Evolutionary conservation across 495 filamentous ascomycete genomes (phyloP).

Genomic region (Penicillium bialowiezense): DNA sequence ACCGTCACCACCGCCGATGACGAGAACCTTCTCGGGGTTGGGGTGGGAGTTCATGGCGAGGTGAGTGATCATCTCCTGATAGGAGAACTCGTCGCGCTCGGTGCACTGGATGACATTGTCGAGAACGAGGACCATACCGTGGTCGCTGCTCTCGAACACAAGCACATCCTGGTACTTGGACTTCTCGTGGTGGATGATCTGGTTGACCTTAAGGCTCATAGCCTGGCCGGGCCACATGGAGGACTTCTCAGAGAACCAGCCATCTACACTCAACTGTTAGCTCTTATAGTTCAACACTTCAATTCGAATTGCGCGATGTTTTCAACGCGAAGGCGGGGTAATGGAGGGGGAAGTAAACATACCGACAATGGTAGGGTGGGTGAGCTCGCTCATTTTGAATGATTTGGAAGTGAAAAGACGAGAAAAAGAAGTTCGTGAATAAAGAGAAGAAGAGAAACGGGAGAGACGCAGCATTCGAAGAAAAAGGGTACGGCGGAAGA

Average conservation of each 20-base stretch:
- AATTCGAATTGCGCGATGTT: not conserved
- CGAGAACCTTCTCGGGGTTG: conserved; percentile 94
- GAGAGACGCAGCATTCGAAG: conserved; percentile 23
- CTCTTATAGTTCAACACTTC: not conserved
- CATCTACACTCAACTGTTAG: conserved; percentile 58
- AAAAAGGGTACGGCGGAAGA: conserved; percentile 29
- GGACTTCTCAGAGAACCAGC: conserved; percentile 98
- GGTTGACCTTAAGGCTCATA: conserved; percentile 97
- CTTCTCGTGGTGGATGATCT: conserved; percentile 98
- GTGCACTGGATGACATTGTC: conserved; percentile 99
- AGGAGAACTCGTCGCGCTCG: conserved; percentile 97
- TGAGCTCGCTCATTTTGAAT: conserved; percentile 53
- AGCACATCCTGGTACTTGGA: conserved; percentile 98
- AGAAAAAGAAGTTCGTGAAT: conserved; percentile 10
- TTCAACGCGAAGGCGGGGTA: conserved; percentile 23
- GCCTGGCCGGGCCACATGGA: conserved; percentile 99
- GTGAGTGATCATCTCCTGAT: conserved; percentile 99
- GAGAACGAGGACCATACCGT: conserved; percentile 94
- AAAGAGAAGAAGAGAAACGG: conserved; percentile 19
- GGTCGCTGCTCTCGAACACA: conserved; percentile 94
- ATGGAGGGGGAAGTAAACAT: conserved; percentile 25
- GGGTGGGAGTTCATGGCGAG: conserved; percentile 98
- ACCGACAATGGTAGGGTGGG: conserved; percentile 62
- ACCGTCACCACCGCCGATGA: conserved; percentile 96
- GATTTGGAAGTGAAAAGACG: conserved; percentile 16